A percentile compares a stretch with the other conserved stretches of the same genome.
Conservation (phyloP, 75 land plant species). For the Adiantum capillusveneris region DNA sequence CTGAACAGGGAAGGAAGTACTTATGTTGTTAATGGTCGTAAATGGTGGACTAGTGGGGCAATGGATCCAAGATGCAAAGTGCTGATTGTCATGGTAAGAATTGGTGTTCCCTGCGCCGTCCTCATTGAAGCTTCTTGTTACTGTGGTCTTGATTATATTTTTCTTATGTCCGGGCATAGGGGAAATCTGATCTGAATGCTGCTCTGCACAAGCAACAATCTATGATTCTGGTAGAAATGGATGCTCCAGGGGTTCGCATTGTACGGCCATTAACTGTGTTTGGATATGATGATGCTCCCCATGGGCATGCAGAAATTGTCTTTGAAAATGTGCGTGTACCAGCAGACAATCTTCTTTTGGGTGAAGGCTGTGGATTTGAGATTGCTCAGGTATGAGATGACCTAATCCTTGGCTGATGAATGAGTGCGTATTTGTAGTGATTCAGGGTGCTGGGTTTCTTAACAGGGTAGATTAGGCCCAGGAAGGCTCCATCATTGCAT, state of each 20-base stretch:
- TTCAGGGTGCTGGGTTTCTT: neutral
- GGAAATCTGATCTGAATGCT: constrained; percentile 76
- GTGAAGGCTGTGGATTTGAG: constrained; percentile 98
- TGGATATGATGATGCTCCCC: constrained; percentile 99
- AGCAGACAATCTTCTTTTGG: constrained; percentile 60
- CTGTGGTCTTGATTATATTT: too few relatives aligned
- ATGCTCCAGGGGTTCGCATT: constrained; percentile 70
- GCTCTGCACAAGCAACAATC: constrained; percentile 88
- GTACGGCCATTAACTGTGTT: constrained; percentile 73
- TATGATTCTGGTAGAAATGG: constrained; percentile 81
- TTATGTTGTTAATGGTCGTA: constrained; percentile 78
- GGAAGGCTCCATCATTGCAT: constrained; percentile 96
- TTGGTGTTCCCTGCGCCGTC: neutral
- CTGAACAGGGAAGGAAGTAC: constrained; percentile 60
- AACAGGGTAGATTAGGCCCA: constrained; percentile 97
- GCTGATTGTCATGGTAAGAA: constrained; percentile 78
- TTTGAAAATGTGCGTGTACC: constrained; percentile 87
- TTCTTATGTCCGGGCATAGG: constrained; percentile 27
- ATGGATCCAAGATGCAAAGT: constrained; percentile 97
- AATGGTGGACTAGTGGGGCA: constrained; percentile 99
- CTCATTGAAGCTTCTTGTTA: too few relatives aligned
- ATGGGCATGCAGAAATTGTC: constrained; percentile 90
- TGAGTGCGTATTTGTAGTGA: neutral
- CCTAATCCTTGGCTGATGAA: neutral
- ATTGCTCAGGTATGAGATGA: constrained; percentile 67